These are phyloP conservation scores for Ceratocystis albifundus DNA, from an alignment of 2,329 filamentous ascomycete species.

Conservation along the genomic window DNA sequence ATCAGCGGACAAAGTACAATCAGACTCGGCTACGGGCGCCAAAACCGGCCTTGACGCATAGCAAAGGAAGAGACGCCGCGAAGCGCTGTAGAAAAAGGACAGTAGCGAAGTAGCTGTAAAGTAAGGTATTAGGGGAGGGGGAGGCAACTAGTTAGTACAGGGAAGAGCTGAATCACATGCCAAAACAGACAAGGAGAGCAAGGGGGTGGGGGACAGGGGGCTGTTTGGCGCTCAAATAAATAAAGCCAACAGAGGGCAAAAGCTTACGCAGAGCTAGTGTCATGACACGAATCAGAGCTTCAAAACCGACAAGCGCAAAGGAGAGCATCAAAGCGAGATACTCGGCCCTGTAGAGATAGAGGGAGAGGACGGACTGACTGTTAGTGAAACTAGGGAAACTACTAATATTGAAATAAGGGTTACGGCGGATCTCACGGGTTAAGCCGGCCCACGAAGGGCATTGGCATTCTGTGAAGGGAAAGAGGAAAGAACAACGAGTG, in stretches of 20 bases:
- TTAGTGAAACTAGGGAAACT: constrained; percentile 20
- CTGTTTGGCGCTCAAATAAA: constrained; percentile 19
- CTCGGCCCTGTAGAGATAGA: constrained; percentile 49
- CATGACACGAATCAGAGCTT: constrained; percentile 70
- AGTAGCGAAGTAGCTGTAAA: constrained; percentile 63
- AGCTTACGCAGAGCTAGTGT: constrained; percentile 74
- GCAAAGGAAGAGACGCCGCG: constrained; percentile 69
- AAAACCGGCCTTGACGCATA: constrained; percentile 14
- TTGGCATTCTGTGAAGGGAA: constrained; percentile 34
- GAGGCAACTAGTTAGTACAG: neutral
- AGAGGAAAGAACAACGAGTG: constrained; percentile 11
- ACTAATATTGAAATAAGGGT: neutral
- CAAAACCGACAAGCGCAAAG: constrained; percentile 68
- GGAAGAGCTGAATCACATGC: constrained; percentile 21
- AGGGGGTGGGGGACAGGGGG: no score
- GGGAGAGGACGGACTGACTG: constrained; percentile 11
- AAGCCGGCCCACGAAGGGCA: constrained; percentile 43
- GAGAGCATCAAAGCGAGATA: constrained; percentile 80
- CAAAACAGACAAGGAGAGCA: neutral
- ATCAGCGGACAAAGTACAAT: neutral
- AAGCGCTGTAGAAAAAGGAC: constrained; percentile 68
- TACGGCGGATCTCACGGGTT: constrained; percentile 36
- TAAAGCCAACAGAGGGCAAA: constrained; percentile 12
- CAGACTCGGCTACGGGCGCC: neutral
- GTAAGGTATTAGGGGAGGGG: neutral